Percentiles rank a stretch among this genome's conserved stretches.
These are phyloP conservation scores for Pinus albicaulis DNA, from an alignment of 75 land plant species.

Conservation along the genomic window DNA sequence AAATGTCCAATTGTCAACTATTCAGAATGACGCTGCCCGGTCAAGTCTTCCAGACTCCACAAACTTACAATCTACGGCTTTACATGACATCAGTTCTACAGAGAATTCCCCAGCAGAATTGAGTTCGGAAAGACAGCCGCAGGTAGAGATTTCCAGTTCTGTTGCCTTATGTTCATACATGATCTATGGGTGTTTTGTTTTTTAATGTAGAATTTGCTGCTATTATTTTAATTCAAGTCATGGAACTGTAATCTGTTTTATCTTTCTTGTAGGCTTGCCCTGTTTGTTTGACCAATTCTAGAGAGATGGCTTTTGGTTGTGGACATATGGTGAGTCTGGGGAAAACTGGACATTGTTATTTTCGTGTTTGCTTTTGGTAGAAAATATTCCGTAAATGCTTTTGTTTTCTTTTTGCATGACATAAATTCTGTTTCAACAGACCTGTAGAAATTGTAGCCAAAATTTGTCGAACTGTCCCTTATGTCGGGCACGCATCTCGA, in stretches of 20 bases:
- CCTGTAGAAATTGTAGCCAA: slow-evolving; percentile 69
- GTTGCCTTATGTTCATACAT: background rate
- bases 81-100: background rate
- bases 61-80: background rate
- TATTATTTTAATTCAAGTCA: background rate
- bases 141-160: slow-evolving; percentile 2
- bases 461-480: slow-evolving; percentile 64
- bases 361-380: background rate
- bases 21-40: background rate
- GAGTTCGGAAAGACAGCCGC: background rate
- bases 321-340: slow-evolving; percentile 73
- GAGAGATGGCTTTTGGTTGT: slow-evolving; percentile 88
- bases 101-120: background rate
- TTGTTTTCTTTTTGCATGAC: background rate
- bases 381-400: background rate
- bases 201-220: background rate
- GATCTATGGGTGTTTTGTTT: background rate
- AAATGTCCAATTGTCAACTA: background rate
- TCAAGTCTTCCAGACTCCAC: background rate
- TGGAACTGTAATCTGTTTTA: slow-evolving; percentile 5
- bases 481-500: slow-evolving; percentile 63
- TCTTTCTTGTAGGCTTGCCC: slow-evolving; percentile 58
- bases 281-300: slow-evolving; percentile 68
- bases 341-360: background rate
- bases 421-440: slow-evolving; percentile 31